Percentiles rank a stretch among this genome's conserved stretches.
Conservation (phyloP, 1,284 basidiomycete species). For the Cyathus pygmaeus region DNA sequence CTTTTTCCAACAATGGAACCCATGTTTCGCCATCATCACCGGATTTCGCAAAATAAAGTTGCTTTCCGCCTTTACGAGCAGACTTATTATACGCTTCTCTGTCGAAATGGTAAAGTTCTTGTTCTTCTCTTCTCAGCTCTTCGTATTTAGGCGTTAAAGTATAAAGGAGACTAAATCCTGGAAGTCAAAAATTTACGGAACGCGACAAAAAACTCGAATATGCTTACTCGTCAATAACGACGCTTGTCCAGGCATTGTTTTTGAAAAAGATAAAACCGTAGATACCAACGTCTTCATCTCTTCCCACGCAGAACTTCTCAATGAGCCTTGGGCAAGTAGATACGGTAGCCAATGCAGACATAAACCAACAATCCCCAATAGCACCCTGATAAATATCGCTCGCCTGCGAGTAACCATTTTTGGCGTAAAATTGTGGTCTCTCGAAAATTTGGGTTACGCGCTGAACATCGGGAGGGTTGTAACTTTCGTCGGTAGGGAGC, state of each 20-base stretch:
- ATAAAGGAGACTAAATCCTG: constrained; percentile 49
- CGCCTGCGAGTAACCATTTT: constrained; percentile 40
- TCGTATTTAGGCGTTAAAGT: constrained; percentile 60
- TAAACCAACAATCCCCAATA: constrained; percentile 62
- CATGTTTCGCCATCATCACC: constrained; percentile 45
- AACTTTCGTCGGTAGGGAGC: constrained; percentile 29
- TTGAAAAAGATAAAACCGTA: constrained; percentile 67
- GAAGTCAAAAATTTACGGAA: background rate
- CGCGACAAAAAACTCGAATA: background rate
- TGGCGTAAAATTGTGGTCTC: constrained; percentile 56
- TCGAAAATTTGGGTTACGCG: constrained; percentile 61
- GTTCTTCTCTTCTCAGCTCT: constrained; percentile 50
- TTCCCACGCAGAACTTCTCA: constrained; percentile 61
- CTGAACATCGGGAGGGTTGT: constrained; percentile 52
- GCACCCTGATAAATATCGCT: constrained; percentile 59
- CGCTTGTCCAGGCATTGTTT: constrained; percentile 52
- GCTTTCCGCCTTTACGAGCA: constrained; percentile 57
- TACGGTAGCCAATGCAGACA: constrained; percentile 59
- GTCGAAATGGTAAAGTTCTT: constrained; percentile 58
- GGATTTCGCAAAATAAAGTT: constrained; percentile 61
- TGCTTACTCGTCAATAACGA: constrained; percentile 62
- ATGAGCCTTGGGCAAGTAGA: constrained; percentile 53
- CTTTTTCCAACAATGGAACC: constrained; percentile 66
- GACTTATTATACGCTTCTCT: constrained; percentile 55
- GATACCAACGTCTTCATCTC: constrained; percentile 62